These are phyloP conservation scores for Periconia sp. DNA, from an alignment of 2,329 filamentous ascomycete species.

Conservation along the genomic window DNA sequence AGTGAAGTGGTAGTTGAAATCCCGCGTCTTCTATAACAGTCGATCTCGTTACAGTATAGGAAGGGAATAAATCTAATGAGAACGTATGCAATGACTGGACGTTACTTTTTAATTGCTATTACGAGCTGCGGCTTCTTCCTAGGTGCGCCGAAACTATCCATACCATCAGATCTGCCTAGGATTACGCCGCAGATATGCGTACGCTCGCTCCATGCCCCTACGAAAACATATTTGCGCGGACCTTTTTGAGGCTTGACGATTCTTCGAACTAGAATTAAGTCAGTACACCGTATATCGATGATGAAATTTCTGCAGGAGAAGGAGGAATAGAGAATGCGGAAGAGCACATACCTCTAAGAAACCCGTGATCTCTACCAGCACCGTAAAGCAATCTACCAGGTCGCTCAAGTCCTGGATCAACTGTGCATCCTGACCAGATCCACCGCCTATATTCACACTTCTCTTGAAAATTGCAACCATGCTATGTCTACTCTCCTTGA, in stretches of 20 bases:
- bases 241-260: conserved; percentile 28
- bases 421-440: conserved; percentile 55
- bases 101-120: too few relatives aligned
- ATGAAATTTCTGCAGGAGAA: not conserved
- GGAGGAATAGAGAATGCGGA: not conserved
- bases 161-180: too few relatives aligned
- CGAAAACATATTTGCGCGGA: conserved; percentile 19
- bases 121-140: too few relatives aligned
- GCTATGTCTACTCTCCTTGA: conserved; percentile 80
- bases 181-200: not conserved
- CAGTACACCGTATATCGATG: conserved; percentile 9
- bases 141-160: too few relatives aligned
- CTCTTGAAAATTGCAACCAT: conserved; percentile 91
- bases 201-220: conserved; percentile 6
- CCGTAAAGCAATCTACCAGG: conserved; percentile 82
- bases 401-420: conserved; percentile 72
- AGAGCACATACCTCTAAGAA: conserved; percentile 76
- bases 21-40: too few relatives aligned
- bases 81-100: too few relatives aligned
- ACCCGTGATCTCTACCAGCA: conserved; percentile 80
- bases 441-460: conserved; percentile 74
- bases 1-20: too few relatives aligned
- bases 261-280: conserved; percentile 33
- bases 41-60: too few relatives aligned
- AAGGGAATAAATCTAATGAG: too few relatives aligned